Conservation (phyloP, 345 rosid genomes). For the Citrus mangshanensis region DNA sequence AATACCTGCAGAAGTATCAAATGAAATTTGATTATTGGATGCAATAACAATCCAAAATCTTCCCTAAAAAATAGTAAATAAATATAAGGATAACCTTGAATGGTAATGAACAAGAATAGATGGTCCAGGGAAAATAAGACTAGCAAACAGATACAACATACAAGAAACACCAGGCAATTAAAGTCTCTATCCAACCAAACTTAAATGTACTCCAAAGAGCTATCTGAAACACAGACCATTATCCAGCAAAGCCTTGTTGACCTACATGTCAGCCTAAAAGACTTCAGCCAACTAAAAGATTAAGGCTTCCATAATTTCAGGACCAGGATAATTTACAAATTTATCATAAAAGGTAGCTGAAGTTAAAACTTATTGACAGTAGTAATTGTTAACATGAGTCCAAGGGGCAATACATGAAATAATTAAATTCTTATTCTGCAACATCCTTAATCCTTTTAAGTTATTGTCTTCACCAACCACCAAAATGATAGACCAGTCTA, state of each 20-base stretch:
- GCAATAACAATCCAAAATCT: neutral
- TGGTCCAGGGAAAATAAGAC: neutral
- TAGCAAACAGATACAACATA: neutral
- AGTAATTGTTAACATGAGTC: neutral
- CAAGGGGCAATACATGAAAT: neutral
- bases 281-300: neutral
- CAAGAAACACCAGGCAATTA: neutral
- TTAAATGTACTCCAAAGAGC: neutral
- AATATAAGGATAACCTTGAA: neutral
- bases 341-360: neutral
- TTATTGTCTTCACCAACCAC: neutral
- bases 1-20: constrained; percentile 54
- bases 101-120: neutral
- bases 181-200: neutral
- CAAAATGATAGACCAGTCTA: too few relatives aligned
- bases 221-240: neutral
- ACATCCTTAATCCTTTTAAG: neutral
- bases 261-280: neutral
- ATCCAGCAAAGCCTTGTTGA: neutral
- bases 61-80: neutral
- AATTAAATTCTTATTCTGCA: neutral
- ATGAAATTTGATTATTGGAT: neutral
- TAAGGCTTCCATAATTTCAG: neutral
- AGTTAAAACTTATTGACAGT: neutral
- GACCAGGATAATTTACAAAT: neutral